Evolutionary conservation across 345 rosid species (phyloP).

Genomic region (Balakata baccata): DNA sequence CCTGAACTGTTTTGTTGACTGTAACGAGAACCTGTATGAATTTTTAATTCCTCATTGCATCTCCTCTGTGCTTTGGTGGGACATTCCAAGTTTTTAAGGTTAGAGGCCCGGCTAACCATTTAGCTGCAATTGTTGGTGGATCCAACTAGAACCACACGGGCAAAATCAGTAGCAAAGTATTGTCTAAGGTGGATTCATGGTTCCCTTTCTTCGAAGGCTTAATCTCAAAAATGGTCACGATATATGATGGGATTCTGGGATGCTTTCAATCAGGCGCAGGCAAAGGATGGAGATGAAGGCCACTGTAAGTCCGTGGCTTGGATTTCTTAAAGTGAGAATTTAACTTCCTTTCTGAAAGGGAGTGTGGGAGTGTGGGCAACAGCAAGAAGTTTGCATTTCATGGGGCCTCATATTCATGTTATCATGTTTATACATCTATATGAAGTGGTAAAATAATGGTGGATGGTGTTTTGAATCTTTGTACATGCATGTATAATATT

Average conservation of each 20-base stretch:
- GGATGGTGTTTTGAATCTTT: neutral
- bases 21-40: neutral
- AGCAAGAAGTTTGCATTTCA: neutral
- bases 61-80: neutral
- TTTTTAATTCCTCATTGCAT: neutral
- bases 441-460: neutral
- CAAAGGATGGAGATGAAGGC: neutral
- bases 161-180: neutral
- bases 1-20: constrained; percentile 55
- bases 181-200: neutral
- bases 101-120: neutral
- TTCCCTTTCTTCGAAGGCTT: neutral
- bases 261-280: neutral
- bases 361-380: neutral
- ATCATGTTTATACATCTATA: neutral
- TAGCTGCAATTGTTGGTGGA: neutral
- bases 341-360: neutral
- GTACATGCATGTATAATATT: neutral
- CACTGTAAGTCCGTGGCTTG: neutral
- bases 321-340: neutral
- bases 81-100: neutral
- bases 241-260: neutral
- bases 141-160: neutral
- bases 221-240: too few species aligned
- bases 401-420: neutral